Evolutionary conservation across 257 asterid genomes (phyloP), one percentile per base, ranked within the genome.

Genomic region (Linaria vulgaris): DNA sequence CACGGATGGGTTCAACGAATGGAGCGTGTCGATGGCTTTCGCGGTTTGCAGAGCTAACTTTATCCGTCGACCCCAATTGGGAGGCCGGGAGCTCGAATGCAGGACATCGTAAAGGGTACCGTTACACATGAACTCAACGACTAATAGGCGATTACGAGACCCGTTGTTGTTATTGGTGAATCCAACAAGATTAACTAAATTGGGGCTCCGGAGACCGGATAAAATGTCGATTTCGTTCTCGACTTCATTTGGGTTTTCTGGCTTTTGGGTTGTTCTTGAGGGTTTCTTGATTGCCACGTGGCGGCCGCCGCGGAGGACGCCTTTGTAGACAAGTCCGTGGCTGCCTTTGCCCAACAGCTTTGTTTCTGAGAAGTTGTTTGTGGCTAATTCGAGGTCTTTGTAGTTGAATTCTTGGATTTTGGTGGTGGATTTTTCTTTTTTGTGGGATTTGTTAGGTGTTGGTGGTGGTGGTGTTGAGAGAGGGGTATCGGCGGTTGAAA

Each of bases 111-210:
- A 87, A 53, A 90, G 83, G 1, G 97, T 87, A 5, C 95, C 97
- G 56, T 90, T 90, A 34, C 89, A 66, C 97, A 90, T 90, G 79
- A 87, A 90, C 25, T 90, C 97, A 37, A 87, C 95, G 19, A 90
- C 95, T 71, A 90, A 63, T 12, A 87, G 83, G 2, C 86, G 88
- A 65, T 80, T 86, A 48, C 38, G 76, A 15, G 84, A 27, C 50
- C 50, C 69, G 43, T 64, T 80, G 17, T 39, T 74, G 23, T 64
- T 80, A 20, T 39, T 74, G 23, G 83, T 70, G 70, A 85, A 81
- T 15, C 97, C 97, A 56, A 90, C 84, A 19, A 90, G 91, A 74
- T 90, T 90, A 45, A 87, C 95, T 48, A 90, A 67, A 12, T 88
- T 37, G 15, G 95, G 94, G 69, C 85, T 81, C 38, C 78, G 91